phyloP scores from a whole-genome alignment of 257 asterid species.

The Datura wrightii region DNA sequence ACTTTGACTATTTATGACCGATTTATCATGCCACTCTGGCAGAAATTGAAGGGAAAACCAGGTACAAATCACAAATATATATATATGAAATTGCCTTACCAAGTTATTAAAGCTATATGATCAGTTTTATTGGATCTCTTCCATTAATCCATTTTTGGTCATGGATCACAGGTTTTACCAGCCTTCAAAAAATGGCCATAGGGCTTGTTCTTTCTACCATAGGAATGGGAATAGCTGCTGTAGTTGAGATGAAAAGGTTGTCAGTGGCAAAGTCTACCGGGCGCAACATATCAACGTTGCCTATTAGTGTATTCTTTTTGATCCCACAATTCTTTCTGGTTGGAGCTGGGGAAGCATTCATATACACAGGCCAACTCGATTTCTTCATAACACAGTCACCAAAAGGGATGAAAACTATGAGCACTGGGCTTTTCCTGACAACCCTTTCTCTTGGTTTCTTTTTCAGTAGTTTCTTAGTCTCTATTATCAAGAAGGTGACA shows the following conservation, averaged over 20 bases:
- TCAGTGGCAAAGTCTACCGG: slow-evolving; percentile 54
- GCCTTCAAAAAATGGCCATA: slow-evolving; percentile 68
- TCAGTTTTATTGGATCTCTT: too few relatives aligned
- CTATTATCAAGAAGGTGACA: slow-evolving; percentile 67
- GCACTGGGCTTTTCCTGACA: slow-evolving; percentile 91
- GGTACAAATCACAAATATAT: slow-evolving; percentile 43
- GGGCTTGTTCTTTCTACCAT: slow-evolving; percentile 73
- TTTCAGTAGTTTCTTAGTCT: slow-evolving; percentile 76
- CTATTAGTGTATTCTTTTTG: slow-evolving; percentile 70
- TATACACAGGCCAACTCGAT: slow-evolving; percentile 91
- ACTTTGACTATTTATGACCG: slow-evolving; percentile 75
- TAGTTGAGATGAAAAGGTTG: slow-evolving; percentile 70
- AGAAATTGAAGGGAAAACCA: slow-evolving; percentile 78
- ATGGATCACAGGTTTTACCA: slow-evolving; percentile 61
- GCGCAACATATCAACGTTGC: slow-evolving; percentile 47
- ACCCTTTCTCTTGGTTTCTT: slow-evolving; percentile 87
- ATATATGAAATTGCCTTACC: background rate
- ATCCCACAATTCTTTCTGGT: slow-evolving; percentile 86
- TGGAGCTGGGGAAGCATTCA: slow-evolving; percentile 91
- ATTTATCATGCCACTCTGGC: slow-evolving; percentile 77
- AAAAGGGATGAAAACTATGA: slow-evolving; percentile 95
- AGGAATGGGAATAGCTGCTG: slow-evolving; percentile 78
- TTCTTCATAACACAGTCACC: slow-evolving; percentile 91
- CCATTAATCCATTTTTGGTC: too few relatives aligned
- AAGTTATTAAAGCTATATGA: too few relatives aligned